Evolutionary conservation across 352 stramenopile species (phyloP).

Genomic region (Phytophthora constricta): DNA sequence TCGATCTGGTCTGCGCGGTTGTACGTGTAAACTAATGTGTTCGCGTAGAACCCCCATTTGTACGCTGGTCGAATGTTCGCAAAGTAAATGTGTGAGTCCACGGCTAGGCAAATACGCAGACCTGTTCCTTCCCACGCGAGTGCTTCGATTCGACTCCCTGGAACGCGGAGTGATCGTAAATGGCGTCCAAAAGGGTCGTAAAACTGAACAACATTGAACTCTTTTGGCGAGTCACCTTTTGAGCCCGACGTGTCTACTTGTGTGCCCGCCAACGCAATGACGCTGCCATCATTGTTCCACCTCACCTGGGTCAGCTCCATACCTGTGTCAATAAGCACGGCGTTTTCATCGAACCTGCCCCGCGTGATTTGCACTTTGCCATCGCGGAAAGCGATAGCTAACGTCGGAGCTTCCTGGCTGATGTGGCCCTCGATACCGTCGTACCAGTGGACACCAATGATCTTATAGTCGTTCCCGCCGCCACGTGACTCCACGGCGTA

Average conservation of each 20-base stretch:
- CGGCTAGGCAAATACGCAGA: constrained; percentile 91
- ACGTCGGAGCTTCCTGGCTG: constrained; percentile 86
- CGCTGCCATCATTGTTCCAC: constrained; percentile 94
- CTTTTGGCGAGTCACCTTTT: constrained; percentile 48
- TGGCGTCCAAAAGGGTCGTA: constrained; percentile 90
- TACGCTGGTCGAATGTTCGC: constrained; percentile 94
- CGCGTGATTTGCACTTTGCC: constrained; percentile 93
- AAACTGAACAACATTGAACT: constrained; percentile 92
- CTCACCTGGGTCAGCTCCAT: constrained; percentile 84
- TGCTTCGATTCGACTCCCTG: constrained; percentile 85
- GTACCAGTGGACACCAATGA: constrained; percentile 87
- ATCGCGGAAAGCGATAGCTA: constrained; percentile 92
- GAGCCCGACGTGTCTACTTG: constrained; percentile 43
- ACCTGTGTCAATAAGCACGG: constrained; percentile 92
- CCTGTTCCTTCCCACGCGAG: constrained; percentile 93
- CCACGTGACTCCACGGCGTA: constrained; percentile 70
- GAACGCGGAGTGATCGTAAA: constrained; percentile 89
- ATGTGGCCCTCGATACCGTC: constrained; percentile 90
- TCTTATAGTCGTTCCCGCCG: constrained; percentile 66
- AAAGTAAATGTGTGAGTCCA: constrained; percentile 96
- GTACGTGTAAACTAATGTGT: constrained; percentile 93
- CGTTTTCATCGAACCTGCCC: constrained; percentile 83
- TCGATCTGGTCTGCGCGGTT: constrained; percentile 88
- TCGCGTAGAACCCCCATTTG: constrained; percentile 91
- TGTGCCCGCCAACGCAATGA: constrained; percentile 87